Base-by-base conservation (phyloP, 805 yeast genomes). In the Candida khao-thaluensis region DNA sequence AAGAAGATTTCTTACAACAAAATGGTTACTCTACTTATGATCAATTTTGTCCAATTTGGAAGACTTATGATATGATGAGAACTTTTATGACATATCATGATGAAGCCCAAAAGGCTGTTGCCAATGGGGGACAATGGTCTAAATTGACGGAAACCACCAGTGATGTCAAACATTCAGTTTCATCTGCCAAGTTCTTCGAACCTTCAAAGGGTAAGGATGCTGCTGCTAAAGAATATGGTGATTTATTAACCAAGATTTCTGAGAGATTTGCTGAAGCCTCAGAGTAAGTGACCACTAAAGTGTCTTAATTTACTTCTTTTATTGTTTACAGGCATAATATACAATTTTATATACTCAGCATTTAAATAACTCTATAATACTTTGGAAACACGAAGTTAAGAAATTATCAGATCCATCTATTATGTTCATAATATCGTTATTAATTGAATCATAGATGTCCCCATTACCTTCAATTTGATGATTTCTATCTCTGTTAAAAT, bases 41-140 rank as follows among this genome's bases (percentile, higher is more conserved):
- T 69, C 96, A 95, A 26, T 93, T 89, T 85, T 93, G 99, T 72
- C 99, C 99, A 51, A 86, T 93, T 59, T 93, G 99, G 99, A 93
- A 93, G 76, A 93, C 99, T 33, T 84, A 79, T 54, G 93, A 87
- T 63, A 93, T 93, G 99, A 90, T 93, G 98, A 89, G 85, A 66
- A 83, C 90, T 8, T 93, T 93, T 57, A 80, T 90, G 43, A 68
- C 89, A 24, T 93, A 93, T 69, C 81, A 86, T 59, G 97, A 91
- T 53, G 98, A 93, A 72, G 97, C 99, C 22, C 98, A 91, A 71
- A 90, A 89, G 72, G 95, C 98, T 11, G 85, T 91, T 45, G 76
- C 96, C 27, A 81, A 84, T 53, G 98, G 98, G 58, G 91, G 95
- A 23, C 80, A 77, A 63, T 93, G 99, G 99, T 78, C 85, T 49